Evolutionary conservation across 2,329 filamentous ascomycete species (phyloP).

Genomic region (Paradendryphiella salina): DNA sequence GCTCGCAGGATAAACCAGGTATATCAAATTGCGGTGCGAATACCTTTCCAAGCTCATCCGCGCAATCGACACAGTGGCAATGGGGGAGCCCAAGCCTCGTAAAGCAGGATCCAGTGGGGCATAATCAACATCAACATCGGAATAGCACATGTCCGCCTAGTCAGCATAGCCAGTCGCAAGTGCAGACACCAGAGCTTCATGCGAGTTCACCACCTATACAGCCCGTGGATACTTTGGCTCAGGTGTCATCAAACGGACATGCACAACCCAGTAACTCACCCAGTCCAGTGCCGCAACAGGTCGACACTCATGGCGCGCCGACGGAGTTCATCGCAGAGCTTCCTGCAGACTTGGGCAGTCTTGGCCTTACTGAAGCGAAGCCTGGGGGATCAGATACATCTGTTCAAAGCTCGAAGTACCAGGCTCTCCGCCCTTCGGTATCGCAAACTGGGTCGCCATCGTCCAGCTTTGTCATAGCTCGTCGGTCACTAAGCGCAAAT

Average conservation of each 20-base stretch:
- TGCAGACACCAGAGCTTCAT: constrained; percentile 14
- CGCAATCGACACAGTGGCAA: constrained; percentile 15
- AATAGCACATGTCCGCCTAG: constrained; percentile 20
- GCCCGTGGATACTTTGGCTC: constrained; percentile 13
- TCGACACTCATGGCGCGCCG: constrained; percentile 12
- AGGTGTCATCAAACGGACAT: constrained; percentile 13
- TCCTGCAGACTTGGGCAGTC: constrained; percentile 38
- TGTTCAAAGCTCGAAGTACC: constrained; percentile 25
- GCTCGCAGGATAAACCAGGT: constrained; percentile 9
- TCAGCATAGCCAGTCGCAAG: constrained; percentile 17
- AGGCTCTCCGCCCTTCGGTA: constrained; percentile 32
- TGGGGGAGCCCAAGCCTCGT: constrained; percentile 10
- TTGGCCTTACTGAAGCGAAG: constrained; percentile 28
- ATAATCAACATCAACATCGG: constrained; percentile 37
- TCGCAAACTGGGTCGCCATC: constrained; percentile 23
- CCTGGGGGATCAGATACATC: constrained; percentile 8
- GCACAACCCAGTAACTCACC: constrained; percentile 18
- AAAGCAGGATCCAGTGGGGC: constrained; percentile 13
- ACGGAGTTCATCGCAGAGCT: constrained; percentile 42
- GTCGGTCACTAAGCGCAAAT: constrained; percentile 36
- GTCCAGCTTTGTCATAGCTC: constrained; percentile 32
- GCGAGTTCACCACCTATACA: constrained; percentile 28
- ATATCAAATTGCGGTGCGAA: constrained; percentile 16
- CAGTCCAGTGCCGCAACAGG: constrained; percentile 16
- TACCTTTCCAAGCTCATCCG: constrained; percentile 15